Percentiles rank a stretch among this genome's conserved stretches.
These are phyloP conservation scores for Colletotrichum lentis DNA, from an alignment of 2,329 filamentous ascomycete genomes.

Conservation along the genomic window DNA sequence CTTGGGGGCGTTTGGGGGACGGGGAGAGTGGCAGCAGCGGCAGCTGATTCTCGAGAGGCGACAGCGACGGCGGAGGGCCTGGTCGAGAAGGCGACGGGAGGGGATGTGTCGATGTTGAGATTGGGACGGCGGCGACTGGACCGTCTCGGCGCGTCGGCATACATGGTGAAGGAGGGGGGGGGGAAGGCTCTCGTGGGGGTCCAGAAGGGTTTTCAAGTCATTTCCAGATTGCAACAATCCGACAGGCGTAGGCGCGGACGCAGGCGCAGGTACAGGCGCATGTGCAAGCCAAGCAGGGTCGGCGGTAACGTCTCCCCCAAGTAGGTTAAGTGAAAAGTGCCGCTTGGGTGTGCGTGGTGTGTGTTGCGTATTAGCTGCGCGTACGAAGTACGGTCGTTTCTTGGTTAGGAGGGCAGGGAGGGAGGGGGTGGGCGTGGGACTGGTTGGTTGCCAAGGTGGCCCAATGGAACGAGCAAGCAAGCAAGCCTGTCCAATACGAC, in stretches of 20 bases:
- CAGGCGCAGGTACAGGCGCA: constrained; percentile 8
- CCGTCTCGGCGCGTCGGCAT: constrained; percentile 34
- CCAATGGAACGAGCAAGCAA: constrained; percentile 8
- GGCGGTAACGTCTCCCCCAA: neutral
- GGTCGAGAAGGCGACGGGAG: constrained; percentile 21
- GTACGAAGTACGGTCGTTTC: too few relatives aligned
- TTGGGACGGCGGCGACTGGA: constrained; percentile 39
- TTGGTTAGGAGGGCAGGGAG: too few relatives aligned
- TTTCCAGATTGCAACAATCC: constrained; percentile 29
- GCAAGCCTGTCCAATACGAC: constrained; percentile 9
- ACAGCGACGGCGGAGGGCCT: constrained; percentile 17
- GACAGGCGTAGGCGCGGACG: neutral
- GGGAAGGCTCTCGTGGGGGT: constrained; percentile 30
- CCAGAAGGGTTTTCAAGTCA: constrained; percentile 35
- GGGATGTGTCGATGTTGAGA: constrained; percentile 39
- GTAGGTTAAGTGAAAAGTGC: neutral
- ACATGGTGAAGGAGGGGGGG: constrained; percentile 26
- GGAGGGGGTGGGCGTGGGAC: too few relatives aligned
- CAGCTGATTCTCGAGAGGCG: constrained; percentile 22
- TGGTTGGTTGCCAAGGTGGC: neutral
- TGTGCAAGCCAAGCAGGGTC: neutral
- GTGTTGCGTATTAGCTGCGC: too few relatives aligned
- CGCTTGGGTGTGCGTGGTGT: neutral
- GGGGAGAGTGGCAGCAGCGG: constrained; percentile 2
- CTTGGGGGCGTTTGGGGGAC: constrained; percentile 34